A percentile compares a stretch with the other conserved stretches of the same genome.
phyloP scores from a whole-genome alignment of 495 filamentous ascomycete species.

The Beverwykella pulmonaria region DNA sequence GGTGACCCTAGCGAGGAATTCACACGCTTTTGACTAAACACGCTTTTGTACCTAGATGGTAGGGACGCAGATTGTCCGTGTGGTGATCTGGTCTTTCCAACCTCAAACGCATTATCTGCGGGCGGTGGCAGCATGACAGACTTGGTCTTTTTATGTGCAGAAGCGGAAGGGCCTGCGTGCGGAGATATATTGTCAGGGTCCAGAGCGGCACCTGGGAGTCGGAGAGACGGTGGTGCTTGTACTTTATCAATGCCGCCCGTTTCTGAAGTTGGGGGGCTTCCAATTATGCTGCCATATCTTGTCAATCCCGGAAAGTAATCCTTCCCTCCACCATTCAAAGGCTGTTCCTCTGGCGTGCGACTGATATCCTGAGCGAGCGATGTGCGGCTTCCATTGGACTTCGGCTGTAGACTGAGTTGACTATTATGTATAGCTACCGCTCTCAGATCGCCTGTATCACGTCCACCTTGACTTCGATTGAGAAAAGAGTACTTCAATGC shows the following conservation, averaged over 20 bases:
- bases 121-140: slow-evolving; percentile 21
- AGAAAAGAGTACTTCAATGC: slow-evolving; percentile 45
- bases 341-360: slow-evolving; percentile 30
- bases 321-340: slow-evolving; percentile 29
- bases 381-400: slow-evolving; percentile 10
- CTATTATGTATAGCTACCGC: slow-evolving; percentile 24
- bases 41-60: slow-evolving; percentile 34
- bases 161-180: slow-evolving; percentile 10
- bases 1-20: slow-evolving; percentile 39
- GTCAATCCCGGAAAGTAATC: slow-evolving; percentile 41
- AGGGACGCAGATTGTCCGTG: slow-evolving; percentile 23
- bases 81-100: slow-evolving; percentile 45
- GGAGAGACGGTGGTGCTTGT: slow-evolving; percentile 55
- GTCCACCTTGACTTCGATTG: slow-evolving; percentile 27
- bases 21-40: slow-evolving; percentile 43
- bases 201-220: slow-evolving; percentile 77
- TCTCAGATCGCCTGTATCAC: slow-evolving; percentile 15
- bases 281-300: slow-evolving; percentile 75
- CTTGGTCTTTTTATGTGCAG: slow-evolving; percentile 9
- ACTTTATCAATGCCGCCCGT: slow-evolving; percentile 28
- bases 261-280: slow-evolving; percentile 57
- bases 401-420: slow-evolving; percentile 13
- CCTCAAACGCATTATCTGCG: slow-evolving; percentile 48
- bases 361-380: slow-evolving; percentile 5
- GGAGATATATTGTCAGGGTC: slow-evolving; percentile 46